Evolutionary conservation across 2,329 filamentous ascomycete species (phyloP), one percentile per base, ranked within the genome.

Genomic region (Xylaria sp.): DNA sequence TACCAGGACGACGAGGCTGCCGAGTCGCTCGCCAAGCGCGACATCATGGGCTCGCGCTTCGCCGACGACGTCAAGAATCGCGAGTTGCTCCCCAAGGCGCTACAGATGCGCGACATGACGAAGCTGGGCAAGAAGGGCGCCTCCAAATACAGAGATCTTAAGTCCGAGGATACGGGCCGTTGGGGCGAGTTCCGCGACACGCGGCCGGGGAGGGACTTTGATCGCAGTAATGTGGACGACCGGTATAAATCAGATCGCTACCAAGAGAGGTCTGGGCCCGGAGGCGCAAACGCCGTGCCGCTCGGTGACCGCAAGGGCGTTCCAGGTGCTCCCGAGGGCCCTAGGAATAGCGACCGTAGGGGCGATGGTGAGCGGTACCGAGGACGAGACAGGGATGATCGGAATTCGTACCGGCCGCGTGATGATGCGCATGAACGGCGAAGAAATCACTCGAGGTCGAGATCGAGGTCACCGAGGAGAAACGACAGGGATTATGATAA

Each of bases 81-180:
- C 53, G 92, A 96, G 74, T 83, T 93, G 1, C 81, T 99, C 74
- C 96, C 96, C 3, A 91, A 97, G 82, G 97, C 94, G 72, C 89
- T 99, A 84, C 94, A 97, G 82, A 89, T 97, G 75, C 86, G 96
- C 65, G 96, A 98, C 80, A 93, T 96, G 91, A 95, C 94, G 15
- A 95, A 94, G 82, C 81, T 99, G 30, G 96, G 96, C 25, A 93
- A 92, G 82, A 97, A 97, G 83, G 95, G 96, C 23, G 89, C 93
- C 32, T 94, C 93, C 7, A 93, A 92, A 79, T 98, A 98, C 81
- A 92, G 87, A 74, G 96, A 99, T 80, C 86, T 99, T 76, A 90
- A 90, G 78, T 88, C 85, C 15, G 95, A 99, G 81, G 96, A 99
- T 80, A 99, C 96, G 0, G 96, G 96, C 0, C 84, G 87, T 34